Percentiles rank a stretch among this genome's conserved stretches.
Conservation (phyloP, 306 rosid genomes). For the Sphenostylis stenocarpa region DNA sequence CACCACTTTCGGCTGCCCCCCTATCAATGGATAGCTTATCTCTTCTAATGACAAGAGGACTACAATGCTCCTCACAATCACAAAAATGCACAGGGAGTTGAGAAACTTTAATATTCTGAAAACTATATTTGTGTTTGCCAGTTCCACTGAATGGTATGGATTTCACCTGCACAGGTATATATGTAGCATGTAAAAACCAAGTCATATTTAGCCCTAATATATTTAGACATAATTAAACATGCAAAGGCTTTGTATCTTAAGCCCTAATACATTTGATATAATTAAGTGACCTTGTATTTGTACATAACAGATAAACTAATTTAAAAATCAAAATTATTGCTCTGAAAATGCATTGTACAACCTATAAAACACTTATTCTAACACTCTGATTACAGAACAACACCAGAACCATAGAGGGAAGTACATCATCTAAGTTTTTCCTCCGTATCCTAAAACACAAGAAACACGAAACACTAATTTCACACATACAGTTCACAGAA, state of each 20-base stretch:
- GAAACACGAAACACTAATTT: background rate
- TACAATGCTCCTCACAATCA: slow-evolving; percentile 88
- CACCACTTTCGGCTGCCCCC: slow-evolving; percentile 44
- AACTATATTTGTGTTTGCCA: slow-evolving; percentile 92
- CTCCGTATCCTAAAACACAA: background rate
- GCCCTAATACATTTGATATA: background rate
- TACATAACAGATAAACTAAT: background rate
- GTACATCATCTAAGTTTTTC: background rate
- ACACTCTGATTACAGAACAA: background rate
- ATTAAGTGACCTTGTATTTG: background rate
- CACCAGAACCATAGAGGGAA: background rate
- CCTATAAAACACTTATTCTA: background rate
- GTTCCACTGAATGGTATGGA: slow-evolving; percentile 81
- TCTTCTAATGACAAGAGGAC: slow-evolving; percentile 34
- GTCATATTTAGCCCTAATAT: slow-evolving; percentile 11
- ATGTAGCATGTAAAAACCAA: background rate
- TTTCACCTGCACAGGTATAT: background rate
- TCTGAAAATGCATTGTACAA: background rate
- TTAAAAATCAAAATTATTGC: slow-evolving; percentile 22
- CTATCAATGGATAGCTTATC: slow-evolving; percentile 22
- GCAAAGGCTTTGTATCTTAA: background rate
- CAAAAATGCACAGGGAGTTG: slow-evolving; percentile 78
- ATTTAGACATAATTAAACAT: background rate
- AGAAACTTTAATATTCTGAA: slow-evolving; percentile 73
- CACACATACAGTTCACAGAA: background rate